Percentiles rank a stretch among this genome's conserved stretches.
Evolutionary conservation across 345 rosid genomes (phyloP).

Genomic region (Cochlearia excelsa): DNA sequence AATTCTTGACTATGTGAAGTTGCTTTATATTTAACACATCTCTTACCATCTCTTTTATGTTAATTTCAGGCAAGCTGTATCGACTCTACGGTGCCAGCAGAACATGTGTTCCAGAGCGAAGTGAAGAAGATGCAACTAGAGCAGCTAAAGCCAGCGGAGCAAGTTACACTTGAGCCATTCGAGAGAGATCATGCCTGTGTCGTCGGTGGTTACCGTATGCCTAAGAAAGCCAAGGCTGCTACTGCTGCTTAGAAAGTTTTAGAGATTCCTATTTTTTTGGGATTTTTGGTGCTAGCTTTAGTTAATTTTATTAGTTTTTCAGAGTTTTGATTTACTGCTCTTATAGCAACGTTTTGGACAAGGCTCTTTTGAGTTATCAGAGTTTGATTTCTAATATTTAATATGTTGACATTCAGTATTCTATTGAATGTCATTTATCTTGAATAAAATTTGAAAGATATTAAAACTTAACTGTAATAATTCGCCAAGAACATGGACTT

Average conservation of each 20-base stretch:
- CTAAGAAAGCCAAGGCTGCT: slow-evolving; percentile 69
- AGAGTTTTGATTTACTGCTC: too few species aligned
- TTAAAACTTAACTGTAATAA: too few species aligned
- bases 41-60: neutral
- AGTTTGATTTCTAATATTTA: too few species aligned
- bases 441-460: too few species aligned
- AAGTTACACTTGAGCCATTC: slow-evolving; percentile 95
- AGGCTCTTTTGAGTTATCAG: too few species aligned
- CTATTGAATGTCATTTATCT: too few species aligned
- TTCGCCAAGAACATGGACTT: too few species aligned
- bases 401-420: too few species aligned
- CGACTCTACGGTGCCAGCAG: slow-evolving; percentile 90
- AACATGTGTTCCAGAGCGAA: slow-evolving; percentile 79
- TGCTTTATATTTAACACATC: neutral
- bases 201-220: slow-evolving; percentile 82
- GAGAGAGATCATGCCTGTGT: slow-evolving; percentile 99
- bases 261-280: too few species aligned
- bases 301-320: too few species aligned
- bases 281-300: too few species aligned
- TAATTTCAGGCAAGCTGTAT: slow-evolving; percentile 83
- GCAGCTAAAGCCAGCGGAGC: slow-evolving; percentile 85
- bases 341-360: too few species aligned
- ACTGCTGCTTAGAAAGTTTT: slow-evolving; percentile 30
- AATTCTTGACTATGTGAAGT: neutral
- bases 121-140: slow-evolving; percentile 81